Percentiles rank a stretch among this genome's conserved stretches.
Conservation (phyloP, 208 protist species). For the Wallacemonas collosoma region DNA sequence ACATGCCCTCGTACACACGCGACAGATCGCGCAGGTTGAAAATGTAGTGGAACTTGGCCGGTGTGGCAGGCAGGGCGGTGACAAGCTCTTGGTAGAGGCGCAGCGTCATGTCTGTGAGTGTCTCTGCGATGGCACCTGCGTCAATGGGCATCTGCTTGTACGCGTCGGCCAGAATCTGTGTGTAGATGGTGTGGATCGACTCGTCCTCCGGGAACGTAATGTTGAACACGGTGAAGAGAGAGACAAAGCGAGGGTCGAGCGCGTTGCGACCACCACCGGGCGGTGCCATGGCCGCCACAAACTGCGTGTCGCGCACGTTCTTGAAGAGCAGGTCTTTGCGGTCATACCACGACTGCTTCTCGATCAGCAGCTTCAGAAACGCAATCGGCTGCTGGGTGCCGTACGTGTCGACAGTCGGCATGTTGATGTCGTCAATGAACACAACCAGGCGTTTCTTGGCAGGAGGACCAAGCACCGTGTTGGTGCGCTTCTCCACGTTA, state of each 20-base stretch:
- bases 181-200: conserved; percentile 97
- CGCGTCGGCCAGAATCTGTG: conserved; percentile 93
- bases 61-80: conserved; percentile 94
- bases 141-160: conserved; percentile 72
- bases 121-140: conserved; percentile 44
- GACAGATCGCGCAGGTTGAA: conserved; percentile 99
- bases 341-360: conserved; percentile 97
- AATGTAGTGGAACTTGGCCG: conserved; percentile 99
- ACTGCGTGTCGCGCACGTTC: conserved; percentile 95
- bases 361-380: conserved; percentile 98
- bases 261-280: conserved; percentile 96
- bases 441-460: conserved; percentile 96
- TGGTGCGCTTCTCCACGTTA: conserved; percentile 97
- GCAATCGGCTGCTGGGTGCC: conserved; percentile 99
- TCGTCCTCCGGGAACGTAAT: conserved; percentile 97
- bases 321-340: conserved; percentile 97
- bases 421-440: conserved; percentile 99
- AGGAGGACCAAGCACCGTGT: conserved; percentile 95
- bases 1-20: conserved; percentile 98
- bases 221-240: conserved; percentile 97
- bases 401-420: conserved; percentile 98
- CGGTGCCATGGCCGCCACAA: conserved; percentile 96
- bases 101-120: conserved; percentile 94
- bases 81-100: conserved; percentile 93
- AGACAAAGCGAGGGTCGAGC: conserved; percentile 98